A percentile compares a stretch with the other conserved stretches of the same genome.
phyloP scores from a whole-genome alignment of 164 flowering plant species.

The Malania oleifera region DNA sequence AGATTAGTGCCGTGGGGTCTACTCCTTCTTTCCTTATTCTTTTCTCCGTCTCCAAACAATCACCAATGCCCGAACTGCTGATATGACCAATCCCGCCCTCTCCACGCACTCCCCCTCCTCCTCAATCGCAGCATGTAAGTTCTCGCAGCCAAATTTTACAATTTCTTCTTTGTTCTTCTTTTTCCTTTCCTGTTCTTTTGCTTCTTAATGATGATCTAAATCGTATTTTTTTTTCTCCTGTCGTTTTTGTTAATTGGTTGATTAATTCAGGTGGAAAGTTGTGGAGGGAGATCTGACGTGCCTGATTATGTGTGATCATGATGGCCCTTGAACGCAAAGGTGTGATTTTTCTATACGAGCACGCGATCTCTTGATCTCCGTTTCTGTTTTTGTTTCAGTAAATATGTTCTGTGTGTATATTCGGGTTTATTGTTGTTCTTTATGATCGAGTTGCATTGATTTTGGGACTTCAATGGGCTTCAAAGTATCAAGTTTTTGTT shows the following conservation, averaged over 20 bases:
- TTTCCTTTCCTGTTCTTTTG: not conserved
- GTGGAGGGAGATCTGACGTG: not conserved
- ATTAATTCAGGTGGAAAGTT: not conserved
- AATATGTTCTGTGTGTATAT: not conserved
- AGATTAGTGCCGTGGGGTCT: not conserved
- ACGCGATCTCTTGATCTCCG: not conserved
- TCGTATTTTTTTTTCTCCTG: too few species aligned
- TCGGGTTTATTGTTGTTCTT: not conserved
- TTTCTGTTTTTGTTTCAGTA: not conserved
- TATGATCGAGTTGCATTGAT: too few species aligned
- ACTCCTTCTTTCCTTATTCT: not conserved
- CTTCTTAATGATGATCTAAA: too few species aligned
- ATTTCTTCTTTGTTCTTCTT: not conserved
- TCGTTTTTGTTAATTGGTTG: not conserved
- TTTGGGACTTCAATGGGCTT: too few species aligned
- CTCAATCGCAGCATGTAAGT: not conserved
- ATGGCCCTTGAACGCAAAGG: not conserved
- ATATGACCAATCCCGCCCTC: not conserved
- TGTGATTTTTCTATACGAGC: not conserved
- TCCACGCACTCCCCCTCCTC: not conserved
- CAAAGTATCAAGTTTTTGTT: too few species aligned
- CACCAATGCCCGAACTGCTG: not conserved
- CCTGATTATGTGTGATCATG: not conserved
- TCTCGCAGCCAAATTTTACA: not conserved
- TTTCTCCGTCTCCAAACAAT: not conserved